Base-by-base conservation (phyloP, 352 stramenopile species). In the Blastocystis sp. region DNA sequence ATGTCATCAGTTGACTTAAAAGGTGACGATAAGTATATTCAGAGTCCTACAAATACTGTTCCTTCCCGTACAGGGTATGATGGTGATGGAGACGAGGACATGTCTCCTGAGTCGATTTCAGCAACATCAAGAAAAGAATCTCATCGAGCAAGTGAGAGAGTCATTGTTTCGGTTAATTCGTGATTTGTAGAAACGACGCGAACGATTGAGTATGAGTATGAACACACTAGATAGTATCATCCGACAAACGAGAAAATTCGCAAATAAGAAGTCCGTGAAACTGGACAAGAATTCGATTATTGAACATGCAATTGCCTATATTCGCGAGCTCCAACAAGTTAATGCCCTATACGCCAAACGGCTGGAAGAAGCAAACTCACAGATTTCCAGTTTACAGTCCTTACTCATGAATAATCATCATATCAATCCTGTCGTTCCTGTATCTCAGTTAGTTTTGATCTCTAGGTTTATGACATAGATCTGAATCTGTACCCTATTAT, bases 261-360 rank as follows among this genome's bases (percentile, higher is more conserved):
- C 46, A 1, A 83, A 83, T 43, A 83, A 66, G 71, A 83, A 65
- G 46, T 67, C 46, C 66, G 71, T 83, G 14, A 83, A 83, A 46
- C 49, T 83, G 42, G 71, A 83, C 29, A 83, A 83, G 51, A 83
- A 83, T 42, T 83, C 71, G 12, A 43, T 83, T 2, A 83, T 83
- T 39, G 71, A 83, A 32, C 71, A 83, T 43, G 71, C 71, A 42
- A 83, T 83, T 67, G 71, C 46, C 9, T 83, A 83, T n/a, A 83
- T 83, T 37, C 46, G 24, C 12, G 71, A 83, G 46, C 54, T 83
- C 11, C 71, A 83, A 14, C 71, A 83, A 21, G 52, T 83, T 37
- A 83, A 83, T 42, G 71, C 63, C 27, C 37, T 83, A 5, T 83
- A 83, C n/a, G 71, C 46, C 11, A 83, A 66, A 43, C 71, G 71